Evolutionary conservation across 2,329 filamentous ascomycete genomes (phyloP), one percentile per base, ranked within the genome.

Genomic region (Drechmeria coniospora): DNA sequence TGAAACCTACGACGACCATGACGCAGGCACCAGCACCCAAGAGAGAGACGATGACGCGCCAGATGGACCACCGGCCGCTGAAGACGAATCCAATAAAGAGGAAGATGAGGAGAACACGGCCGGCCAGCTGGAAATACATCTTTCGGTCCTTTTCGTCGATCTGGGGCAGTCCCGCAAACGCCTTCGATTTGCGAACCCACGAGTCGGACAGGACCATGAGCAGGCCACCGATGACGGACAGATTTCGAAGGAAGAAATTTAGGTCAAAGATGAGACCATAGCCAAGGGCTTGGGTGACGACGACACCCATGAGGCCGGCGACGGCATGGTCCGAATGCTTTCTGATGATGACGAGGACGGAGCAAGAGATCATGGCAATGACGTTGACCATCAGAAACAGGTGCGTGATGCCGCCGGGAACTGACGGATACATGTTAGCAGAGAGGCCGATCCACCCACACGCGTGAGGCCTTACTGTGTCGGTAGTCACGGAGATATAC

Each of bases 61-160:
- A 84, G 46, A 94, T 57, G 47, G 74, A 81, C 90, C 90, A 98
- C 46, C 86, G 68, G 41, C 90, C 90, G 32, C 82, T 81, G 61
- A 94, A 93, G 45, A 98, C 79, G 49, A 98, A 98, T 34, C 90
- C 90, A 40, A 94, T 56, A 55, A 98, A 98, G 42, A 98, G 69
- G 71, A 98, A 94, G 60, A 98, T 95, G 44, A 98, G 67, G 39
- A 98, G 68, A 20, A 98, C 82, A 43, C 90, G 78, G 20, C 90
- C 90, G 40, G 90, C 90, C 36, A 98, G 77, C 71, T 95, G 90
- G 61, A 98, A 92, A 68, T 98, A 98, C 87, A 95, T 95, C 71
- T 95, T 98, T 60, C 86, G 81, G 56, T 98, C 90, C 74, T 95
- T 95, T 67, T 98, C 90, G 51, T 95, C 90, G 29, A 98, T 71